Evolutionary conservation across 1,139 yeast species (phyloP).

Genomic region (Torulaspora globosa): DNA sequence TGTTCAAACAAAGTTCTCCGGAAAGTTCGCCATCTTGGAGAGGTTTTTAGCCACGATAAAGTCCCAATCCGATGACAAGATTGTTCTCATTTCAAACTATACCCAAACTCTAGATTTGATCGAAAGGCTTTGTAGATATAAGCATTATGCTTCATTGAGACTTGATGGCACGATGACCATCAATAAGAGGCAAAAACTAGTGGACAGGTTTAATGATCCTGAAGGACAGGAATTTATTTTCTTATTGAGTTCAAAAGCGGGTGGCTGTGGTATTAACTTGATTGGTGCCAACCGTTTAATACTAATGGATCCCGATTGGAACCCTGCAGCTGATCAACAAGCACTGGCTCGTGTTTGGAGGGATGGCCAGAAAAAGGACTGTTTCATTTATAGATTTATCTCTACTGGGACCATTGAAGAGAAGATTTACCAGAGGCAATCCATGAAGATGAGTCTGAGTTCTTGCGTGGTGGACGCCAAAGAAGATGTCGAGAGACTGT

Average conservation of each 20-base stretch:
- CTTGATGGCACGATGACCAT: constrained; percentile 92
- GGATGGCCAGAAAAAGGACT: constrained; percentile 96
- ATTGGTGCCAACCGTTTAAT: constrained; percentile 93
- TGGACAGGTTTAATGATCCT: constrained; percentile 87
- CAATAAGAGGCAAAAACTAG: constrained; percentile 88
- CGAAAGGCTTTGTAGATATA: constrained; percentile 74
- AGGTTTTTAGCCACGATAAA: constrained; percentile 75
- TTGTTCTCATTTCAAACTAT: constrained; percentile 88
- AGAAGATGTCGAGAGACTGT: constrained; percentile 89
- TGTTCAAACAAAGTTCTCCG: constrained; percentile 55
- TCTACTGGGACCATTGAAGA: constrained; percentile 96
- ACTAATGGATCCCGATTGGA: constrained; percentile 96
- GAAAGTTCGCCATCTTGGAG: constrained; percentile 54
- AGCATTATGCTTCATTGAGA: constrained; percentile 73
- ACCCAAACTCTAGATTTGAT: constrained; percentile 91
- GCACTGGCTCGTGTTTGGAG: constrained; percentile 98
- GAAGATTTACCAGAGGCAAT: constrained; percentile 91
- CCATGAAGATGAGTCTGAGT: constrained; percentile 90
- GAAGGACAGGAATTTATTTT: constrained; percentile 85
- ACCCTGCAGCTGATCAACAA: constrained; percentile 98
- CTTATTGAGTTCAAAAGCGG: constrained; percentile 89
- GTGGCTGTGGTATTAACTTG: constrained; percentile 96
- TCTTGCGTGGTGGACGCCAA: constrained; percentile 97
- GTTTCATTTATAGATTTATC: constrained; percentile 89
- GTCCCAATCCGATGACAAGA: constrained; percentile 84